Percentiles rank a stretch among this genome's conserved stretches.
These are phyloP conservation scores for Xylaria palmicola DNA, from an alignment of 495 filamentous ascomycete species.

Conservation along the genomic window DNA sequence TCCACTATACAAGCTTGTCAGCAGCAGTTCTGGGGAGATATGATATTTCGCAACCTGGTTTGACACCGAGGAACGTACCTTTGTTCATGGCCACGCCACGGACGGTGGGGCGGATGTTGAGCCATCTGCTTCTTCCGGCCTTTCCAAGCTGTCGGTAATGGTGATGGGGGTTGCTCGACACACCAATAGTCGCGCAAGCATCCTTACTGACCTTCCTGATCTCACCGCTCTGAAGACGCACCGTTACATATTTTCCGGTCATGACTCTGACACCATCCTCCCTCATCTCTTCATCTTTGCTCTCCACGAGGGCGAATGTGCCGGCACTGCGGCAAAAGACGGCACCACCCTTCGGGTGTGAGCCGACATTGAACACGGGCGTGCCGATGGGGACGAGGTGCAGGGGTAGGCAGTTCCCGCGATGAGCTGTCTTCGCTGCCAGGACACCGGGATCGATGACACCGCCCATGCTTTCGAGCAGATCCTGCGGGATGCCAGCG, in stretches of 20 bases:
- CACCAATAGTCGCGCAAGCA: constrained; percentile 89
- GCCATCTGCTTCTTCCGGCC: constrained; percentile 86
- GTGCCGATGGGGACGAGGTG: constrained; percentile 93
- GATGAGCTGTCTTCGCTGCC: constrained; percentile 87
- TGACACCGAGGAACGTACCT: constrained; percentile 44
- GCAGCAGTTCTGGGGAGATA: constrained; percentile 7
- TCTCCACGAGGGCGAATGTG: constrained; percentile 81
- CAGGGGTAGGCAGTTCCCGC: constrained; percentile 91
- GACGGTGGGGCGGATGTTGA: constrained; percentile 91
- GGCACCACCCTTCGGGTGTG: constrained; percentile 65
- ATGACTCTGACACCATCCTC: constrained; percentile 52
- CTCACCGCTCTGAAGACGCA: constrained; percentile 89
- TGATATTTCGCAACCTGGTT: not conserved
- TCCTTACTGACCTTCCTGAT: constrained; percentile 82
- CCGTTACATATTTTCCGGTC: constrained; percentile 67
- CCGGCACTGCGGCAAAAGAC: constrained; percentile 94
- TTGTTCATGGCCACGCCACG: constrained; percentile 98
- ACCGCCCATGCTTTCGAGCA: constrained; percentile 89
- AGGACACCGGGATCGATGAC: constrained; percentile 89
- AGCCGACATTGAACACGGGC: constrained; percentile 85
- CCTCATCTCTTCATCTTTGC: constrained; percentile 73
- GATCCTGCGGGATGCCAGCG: constrained; percentile 76
- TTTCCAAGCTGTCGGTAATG: constrained; percentile 91
- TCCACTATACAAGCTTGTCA: constrained; percentile 55
- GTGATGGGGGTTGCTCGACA: constrained; percentile 88